phyloP scores from a whole-genome alignment of 176 grass and related monocot genomes.

The Ampelocalamus luodianensis region DNA sequence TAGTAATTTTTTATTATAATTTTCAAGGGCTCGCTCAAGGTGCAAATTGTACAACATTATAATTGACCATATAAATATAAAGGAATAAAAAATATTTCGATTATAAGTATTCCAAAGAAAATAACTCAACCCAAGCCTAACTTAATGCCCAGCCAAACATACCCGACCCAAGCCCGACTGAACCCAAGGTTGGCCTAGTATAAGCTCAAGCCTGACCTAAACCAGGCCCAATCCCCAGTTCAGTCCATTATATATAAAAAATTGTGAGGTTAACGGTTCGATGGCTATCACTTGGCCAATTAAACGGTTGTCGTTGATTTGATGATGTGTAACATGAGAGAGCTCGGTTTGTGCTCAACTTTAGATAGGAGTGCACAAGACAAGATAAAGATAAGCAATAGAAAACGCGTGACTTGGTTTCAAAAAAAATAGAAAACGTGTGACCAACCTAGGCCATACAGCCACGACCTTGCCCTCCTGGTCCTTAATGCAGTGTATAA shows the following conservation, averaged over 20 bases:
- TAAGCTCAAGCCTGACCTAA: constrained; percentile 5
- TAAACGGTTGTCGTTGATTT: constrained; percentile 22
- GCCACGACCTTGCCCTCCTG: constrained; percentile 70
- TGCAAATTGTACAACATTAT: neutral
- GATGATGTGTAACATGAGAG: neutral
- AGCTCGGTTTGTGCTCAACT: neutral
- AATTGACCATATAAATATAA: constrained; percentile 7
- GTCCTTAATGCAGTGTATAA: constrained; percentile 72
- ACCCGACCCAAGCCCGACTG: neutral
- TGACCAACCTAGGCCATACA: constrained; percentile 69
- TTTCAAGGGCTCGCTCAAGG: neutral
- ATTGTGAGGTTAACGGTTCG: neutral
- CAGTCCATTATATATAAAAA: neutral
- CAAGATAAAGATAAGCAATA: neutral
- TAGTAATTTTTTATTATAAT: neutral
- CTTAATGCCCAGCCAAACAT: neutral
- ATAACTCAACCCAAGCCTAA: neutral
- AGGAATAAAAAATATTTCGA: neutral
- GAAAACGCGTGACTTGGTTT: constrained; percentile 28
- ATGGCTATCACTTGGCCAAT: neutral
- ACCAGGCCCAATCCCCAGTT: neutral
- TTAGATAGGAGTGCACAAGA: neutral
- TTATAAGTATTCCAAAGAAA: neutral
- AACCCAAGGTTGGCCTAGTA: neutral
- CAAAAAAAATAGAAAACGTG: constrained; percentile 20